Conservation (phyloP, 495 filamentous ascomycete genomes). For the Penicillium egyptiacum region DNA sequence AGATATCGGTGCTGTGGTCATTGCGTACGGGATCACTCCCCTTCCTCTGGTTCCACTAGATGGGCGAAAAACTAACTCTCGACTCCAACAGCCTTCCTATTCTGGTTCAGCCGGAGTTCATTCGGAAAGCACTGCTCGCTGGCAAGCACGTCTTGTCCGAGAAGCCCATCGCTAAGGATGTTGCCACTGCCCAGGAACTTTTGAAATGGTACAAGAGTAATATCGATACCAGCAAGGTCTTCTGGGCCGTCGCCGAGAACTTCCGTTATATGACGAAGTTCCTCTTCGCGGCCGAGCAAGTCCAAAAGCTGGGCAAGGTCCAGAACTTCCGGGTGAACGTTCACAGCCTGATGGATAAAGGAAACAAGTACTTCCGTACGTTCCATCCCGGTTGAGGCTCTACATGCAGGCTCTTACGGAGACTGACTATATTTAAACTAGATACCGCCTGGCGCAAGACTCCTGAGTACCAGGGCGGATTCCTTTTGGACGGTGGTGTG, state of each 20-base stretch:
- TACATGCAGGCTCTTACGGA: background rate
- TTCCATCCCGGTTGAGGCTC: background rate
- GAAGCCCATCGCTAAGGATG: slow-evolving; percentile 74
- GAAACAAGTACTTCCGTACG: slow-evolving; percentile 59
- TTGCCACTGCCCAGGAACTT: slow-evolving; percentile 60
- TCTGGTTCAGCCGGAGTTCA: slow-evolving; percentile 39
- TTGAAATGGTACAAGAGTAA: slow-evolving; percentile 59
- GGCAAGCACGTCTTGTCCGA: slow-evolving; percentile 84
- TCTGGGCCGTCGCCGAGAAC: slow-evolving; percentile 74
- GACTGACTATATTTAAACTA: slow-evolving; percentile 19
- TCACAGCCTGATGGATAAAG: slow-evolving; percentile 53
- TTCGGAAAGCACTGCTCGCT: slow-evolving; percentile 54
- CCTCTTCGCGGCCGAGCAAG: slow-evolving; percentile 54
- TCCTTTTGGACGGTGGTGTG: slow-evolving; percentile 75
- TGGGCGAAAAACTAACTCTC: background rate
- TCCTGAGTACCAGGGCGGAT: slow-evolving; percentile 74
- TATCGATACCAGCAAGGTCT: slow-evolving; percentile 45
- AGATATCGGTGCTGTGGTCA: slow-evolving; percentile 69
- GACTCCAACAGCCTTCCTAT: slow-evolving; percentile 46
- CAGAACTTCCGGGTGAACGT: slow-evolving; percentile 61
- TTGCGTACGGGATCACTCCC: slow-evolving; percentile 50
- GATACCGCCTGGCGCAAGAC: slow-evolving; percentile 73
- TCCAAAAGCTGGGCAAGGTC: slow-evolving; percentile 61
- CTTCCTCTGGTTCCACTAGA: background rate
- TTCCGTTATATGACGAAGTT: slow-evolving; percentile 65